phyloP scores from a whole-genome alignment of 2,329 filamentous ascomycete genomes.

The Aspergillus chevalieri region DNA sequence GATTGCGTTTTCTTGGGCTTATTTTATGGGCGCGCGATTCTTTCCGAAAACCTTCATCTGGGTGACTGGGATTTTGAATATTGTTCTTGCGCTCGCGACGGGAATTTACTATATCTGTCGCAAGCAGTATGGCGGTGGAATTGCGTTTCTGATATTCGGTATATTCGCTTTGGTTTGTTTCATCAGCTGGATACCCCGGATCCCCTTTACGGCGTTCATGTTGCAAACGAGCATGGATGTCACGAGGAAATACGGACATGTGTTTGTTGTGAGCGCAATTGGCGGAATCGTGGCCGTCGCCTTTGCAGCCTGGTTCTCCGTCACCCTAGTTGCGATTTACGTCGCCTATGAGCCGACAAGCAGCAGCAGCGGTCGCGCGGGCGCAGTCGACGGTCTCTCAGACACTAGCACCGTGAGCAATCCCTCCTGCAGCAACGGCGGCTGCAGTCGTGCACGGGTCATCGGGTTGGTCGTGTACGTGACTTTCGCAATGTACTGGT shows the following conservation, averaged over 20 bases:
- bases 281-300: constrained; percentile 71
- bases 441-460: constrained; percentile 69
- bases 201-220: constrained; percentile 88
- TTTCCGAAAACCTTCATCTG: constrained; percentile 91
- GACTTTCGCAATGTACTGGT: constrained; percentile 91
- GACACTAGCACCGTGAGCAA: constrained; percentile 29
- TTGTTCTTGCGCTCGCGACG: constrained; percentile 75
- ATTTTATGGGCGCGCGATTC: constrained; percentile 66
- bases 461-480: constrained; percentile 80
- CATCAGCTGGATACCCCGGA: constrained; percentile 80
- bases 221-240: constrained; percentile 80
- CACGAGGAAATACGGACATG: constrained; percentile 74
- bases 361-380: constrained; percentile 10
- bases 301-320: constrained; percentile 76
- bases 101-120: constrained; percentile 77
- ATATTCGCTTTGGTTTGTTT: constrained; percentile 77
- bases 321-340: constrained; percentile 82
- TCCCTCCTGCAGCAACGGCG: constrained; percentile 51
- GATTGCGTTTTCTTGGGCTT: constrained; percentile 67
- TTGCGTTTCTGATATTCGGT: constrained; percentile 80
- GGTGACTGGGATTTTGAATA: constrained; percentile 84
- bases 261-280: constrained; percentile 77
- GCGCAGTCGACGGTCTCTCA: background rate
- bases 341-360: constrained; percentile 66
- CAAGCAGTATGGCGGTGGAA: constrained; percentile 74